These are phyloP conservation scores for Excoecaria agallocha DNA, from an alignment of 345 rosid genomes.

Conservation along the genomic window DNA sequence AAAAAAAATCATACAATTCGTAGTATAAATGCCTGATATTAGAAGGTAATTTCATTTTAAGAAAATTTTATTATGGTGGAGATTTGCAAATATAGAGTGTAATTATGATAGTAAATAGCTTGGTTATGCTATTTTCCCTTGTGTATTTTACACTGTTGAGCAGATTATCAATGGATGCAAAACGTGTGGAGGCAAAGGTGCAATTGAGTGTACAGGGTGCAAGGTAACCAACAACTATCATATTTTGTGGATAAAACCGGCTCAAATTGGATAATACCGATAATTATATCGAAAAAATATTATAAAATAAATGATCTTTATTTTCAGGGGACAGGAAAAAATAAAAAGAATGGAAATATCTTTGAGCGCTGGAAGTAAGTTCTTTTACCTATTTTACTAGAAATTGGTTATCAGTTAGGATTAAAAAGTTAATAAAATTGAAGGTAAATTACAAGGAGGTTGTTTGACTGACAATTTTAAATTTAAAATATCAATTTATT, in stretches of 20 bases:
- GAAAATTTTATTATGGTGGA: no score
- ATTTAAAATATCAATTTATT: background rate
- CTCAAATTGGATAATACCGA: no score
- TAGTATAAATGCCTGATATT: no score
- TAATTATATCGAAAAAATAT: no score
- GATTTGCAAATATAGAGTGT: no score
- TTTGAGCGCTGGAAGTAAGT: constrained; percentile 91
- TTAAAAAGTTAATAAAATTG: no score
- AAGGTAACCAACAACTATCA: constrained; percentile 39
- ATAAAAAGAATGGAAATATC: constrained; percentile 77
- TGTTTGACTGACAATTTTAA: background rate
- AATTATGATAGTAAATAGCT: no score
- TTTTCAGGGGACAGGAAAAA: constrained; percentile 64
- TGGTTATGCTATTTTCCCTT: no score
- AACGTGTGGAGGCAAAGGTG: constrained; percentile 67
- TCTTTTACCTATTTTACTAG: background rate
- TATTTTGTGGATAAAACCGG: no score
- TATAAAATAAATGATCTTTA: background rate
- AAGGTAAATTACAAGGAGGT: background rate
- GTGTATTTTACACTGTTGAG: background rate
- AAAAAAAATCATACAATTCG: no score
- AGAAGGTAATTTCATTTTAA: no score
- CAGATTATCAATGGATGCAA: constrained; percentile 58
- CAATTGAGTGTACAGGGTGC: constrained; percentile 76
- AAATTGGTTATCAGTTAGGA: background rate